Conservation (phyloP, 495 filamentous ascomycete species). For the Apiosordaria backusii region DNA sequence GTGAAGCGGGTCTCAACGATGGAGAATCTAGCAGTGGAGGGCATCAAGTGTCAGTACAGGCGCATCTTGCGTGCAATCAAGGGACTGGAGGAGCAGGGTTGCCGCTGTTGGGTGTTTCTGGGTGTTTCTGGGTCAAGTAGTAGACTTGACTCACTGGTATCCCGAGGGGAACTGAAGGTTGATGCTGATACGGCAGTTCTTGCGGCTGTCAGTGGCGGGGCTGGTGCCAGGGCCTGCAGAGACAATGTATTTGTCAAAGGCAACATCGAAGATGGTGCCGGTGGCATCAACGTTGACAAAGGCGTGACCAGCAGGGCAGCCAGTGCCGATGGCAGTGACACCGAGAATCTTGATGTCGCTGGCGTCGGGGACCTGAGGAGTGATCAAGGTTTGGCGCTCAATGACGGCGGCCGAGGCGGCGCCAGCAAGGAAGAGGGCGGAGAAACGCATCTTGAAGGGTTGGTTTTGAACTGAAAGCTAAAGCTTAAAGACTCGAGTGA, state of each 20-base stretch:
- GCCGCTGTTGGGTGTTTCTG: too few species aligned
- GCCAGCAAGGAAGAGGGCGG: conserved; percentile 18
- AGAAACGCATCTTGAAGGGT: conserved; percentile 24
- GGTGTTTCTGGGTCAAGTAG: neutral
- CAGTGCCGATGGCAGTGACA: conserved; percentile 31
- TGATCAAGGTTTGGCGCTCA: neutral
- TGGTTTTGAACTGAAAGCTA: conserved; percentile 5
- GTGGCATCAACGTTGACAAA: conserved; percentile 31
- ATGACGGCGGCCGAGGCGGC: conserved; percentile 18
- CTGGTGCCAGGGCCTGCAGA: conserved; percentile 39
- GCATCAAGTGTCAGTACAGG: neutral
- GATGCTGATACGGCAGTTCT: conserved; percentile 48
- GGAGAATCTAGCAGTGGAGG: conserved; percentile 23
- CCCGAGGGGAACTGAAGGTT: conserved; percentile 42
- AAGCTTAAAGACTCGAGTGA: neutral
- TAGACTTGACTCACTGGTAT: conserved; percentile 35
- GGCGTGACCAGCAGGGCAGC: conserved; percentile 33
- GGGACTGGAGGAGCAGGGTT: neutral
- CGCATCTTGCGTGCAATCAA: too few species aligned
- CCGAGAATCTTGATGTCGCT: conserved; percentile 28
- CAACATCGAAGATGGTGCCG: conserved; percentile 43
- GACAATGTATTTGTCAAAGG: conserved; percentile 48
- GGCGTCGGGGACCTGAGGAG: conserved; percentile 5
- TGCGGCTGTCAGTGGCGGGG: conserved; percentile 35
- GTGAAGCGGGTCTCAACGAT: conserved; percentile 37